phyloP scores from a whole-genome alignment of 2,329 filamentous ascomycete species.

The Cladophialophora chaetospira region DNA sequence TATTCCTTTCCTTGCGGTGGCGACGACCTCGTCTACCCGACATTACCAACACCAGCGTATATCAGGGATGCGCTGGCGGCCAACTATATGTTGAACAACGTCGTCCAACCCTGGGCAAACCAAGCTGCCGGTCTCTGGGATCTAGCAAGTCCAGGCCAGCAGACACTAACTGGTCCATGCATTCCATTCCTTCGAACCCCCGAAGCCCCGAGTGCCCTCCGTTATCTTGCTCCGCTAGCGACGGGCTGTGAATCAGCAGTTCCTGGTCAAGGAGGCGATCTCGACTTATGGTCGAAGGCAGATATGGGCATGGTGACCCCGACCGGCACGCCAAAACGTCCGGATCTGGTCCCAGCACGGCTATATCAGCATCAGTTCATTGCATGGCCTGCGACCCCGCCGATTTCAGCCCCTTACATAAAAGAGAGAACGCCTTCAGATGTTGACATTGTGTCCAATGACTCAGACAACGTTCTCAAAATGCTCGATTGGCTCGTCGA shows the following conservation, averaged over 20 bases:
- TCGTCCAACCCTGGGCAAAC: neutral
- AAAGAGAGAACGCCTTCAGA: neutral
- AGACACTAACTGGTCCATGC: neutral
- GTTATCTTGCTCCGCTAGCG: no score
- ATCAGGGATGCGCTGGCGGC: neutral
- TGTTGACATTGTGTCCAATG: neutral
- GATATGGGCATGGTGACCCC: neutral
- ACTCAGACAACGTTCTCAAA: neutral
- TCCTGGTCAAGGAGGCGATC: neutral
- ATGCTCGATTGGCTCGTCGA: neutral
- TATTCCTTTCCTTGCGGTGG: neutral
- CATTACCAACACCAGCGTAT: neutral
- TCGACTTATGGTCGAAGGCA: neutral
- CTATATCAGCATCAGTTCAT: neutral
- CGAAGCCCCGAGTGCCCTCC: no score
- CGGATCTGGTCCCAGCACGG: conserved; percentile 8
- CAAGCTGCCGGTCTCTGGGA: neutral
- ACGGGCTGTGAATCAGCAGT: no score
- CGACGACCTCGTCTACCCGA: conserved; percentile 8
- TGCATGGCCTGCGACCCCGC: neutral
- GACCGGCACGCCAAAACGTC: neutral
- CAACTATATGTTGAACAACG: neutral
- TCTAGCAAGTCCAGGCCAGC: neutral
- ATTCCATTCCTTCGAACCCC: no score
- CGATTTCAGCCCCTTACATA: neutral